These are phyloP conservation scores for Aspergillus luchuensis DNA, from an alignment of 2,329 filamentous ascomycete genomes.

Conservation along the genomic window DNA sequence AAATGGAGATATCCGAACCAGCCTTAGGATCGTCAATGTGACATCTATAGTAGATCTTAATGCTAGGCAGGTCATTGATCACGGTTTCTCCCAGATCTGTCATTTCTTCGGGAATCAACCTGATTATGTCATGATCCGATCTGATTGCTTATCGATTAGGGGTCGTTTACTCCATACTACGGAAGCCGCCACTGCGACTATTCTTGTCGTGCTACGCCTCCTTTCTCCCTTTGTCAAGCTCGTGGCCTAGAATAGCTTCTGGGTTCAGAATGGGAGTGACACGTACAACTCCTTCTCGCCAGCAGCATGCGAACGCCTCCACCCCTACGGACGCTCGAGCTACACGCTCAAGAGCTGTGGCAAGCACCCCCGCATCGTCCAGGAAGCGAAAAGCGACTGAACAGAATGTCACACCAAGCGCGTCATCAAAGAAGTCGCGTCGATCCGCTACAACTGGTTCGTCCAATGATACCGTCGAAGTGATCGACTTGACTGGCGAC, in stretches of 20 bases:
- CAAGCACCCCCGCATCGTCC: background rate
- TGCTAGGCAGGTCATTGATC: background rate
- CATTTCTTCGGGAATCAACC: background rate
- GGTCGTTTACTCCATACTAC: background rate
- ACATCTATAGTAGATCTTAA: background rate
- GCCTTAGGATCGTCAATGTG: no score
- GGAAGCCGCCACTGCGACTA: background rate
- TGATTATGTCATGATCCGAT: constrained; percentile 12
- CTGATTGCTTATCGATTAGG: background rate
- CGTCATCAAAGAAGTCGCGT: constrained; percentile 13
- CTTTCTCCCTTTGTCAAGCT: background rate
- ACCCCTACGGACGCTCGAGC: background rate
- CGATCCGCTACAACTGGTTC: constrained; percentile 1
- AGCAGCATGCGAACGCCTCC: background rate
- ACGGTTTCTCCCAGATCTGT: background rate
- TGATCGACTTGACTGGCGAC: constrained; percentile 23
- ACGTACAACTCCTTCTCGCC: background rate
- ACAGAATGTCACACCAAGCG: background rate
- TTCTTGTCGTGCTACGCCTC: background rate
- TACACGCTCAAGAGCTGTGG: background rate
- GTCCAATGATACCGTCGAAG: constrained; percentile 6
- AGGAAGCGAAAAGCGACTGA: constrained; percentile 19
- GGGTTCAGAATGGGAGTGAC: background rate
- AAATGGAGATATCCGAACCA: background rate
- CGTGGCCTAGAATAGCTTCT: background rate